Base-by-base conservation (phyloP, 2,329 filamentous ascomycete genomes). In the Penicillium sp. region DNA sequence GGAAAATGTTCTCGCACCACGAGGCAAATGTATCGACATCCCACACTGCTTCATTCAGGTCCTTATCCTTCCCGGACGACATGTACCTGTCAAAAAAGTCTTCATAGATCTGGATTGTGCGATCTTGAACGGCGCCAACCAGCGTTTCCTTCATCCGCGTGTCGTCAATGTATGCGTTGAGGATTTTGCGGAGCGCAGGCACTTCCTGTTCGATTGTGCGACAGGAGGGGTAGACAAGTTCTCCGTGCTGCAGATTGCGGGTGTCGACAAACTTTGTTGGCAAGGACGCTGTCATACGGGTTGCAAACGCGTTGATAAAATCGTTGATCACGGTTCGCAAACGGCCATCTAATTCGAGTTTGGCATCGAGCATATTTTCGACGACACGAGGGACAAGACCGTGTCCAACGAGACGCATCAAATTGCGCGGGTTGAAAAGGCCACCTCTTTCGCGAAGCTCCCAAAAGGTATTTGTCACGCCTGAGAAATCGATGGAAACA, bases 331-430 rank as follows among this genome's bases (percentile, higher is more conserved):
- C 79, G 5, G 76, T 78, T 36, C 83, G 69, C 6, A 86, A 71
- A 6, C 78, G 72, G 1, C 79, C 80, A 55, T 86, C 83, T 0
- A 86, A 73, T 63, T 86, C 82, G 9, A 80, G 81, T 67, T 85
- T 85, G 18, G 83, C 83, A 60, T 86, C 83, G 12, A 85, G 74
- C 82, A 86, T 85, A 61, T 85, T 85, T 61, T 85, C 81, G 0
- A 86, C 80, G 3, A 86, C 82, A 39, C 79, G 79, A 0, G 83
- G 83, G 28, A 85, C 69, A 2, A 85, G 75, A 8, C 76, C 74
- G 33, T 75, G 72, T 27, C 78, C 76, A 46, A 82, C 76, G 9
- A 85, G 69, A 1, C 78, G 76, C 55, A 84, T 74, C 39, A 84
- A 77, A 43, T 79, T 81, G 36, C 77, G 71, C 0, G 82, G 81